Evolutionary conservation across 2,329 filamentous ascomycete species (phyloP).

Genomic region (Calonectria leucothoes): DNA sequence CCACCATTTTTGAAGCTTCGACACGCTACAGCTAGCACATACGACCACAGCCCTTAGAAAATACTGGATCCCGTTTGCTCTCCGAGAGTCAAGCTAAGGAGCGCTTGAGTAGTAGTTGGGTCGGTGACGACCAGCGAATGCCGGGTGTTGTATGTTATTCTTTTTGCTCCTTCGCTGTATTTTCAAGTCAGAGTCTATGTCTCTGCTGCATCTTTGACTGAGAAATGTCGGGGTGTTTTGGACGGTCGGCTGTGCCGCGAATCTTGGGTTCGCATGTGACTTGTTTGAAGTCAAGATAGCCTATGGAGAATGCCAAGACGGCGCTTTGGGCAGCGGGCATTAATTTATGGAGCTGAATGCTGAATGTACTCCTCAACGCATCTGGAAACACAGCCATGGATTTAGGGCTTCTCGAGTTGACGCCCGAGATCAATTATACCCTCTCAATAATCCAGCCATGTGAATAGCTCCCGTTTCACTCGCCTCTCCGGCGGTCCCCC

Average conservation of each 20-base stretch:
- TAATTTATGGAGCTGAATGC: neutral
- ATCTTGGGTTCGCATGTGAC: neutral
- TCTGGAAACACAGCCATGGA: neutral
- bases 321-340: neutral
- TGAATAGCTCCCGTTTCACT: neutral
- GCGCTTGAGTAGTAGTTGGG: conserved; percentile 8
- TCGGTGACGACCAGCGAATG: conserved; percentile 9
- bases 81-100: conserved; percentile 7
- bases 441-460: neutral
- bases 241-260: neutral
- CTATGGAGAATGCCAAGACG: neutral
- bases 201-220: neutral
- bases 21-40: neutral
- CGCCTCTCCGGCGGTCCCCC: neutral
- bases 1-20: neutral
- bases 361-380: neutral
- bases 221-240: neutral
- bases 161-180: neutral
- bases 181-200: no score
- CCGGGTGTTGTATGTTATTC: neutral
- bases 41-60: conserved; percentile 8
- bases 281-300: neutral
- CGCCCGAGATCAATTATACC: neutral
- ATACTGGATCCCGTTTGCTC: conserved; percentile 5
- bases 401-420: neutral